Base-by-base conservation (phyloP, 306 rosid genomes). In the Cicer judaicum region DNA sequence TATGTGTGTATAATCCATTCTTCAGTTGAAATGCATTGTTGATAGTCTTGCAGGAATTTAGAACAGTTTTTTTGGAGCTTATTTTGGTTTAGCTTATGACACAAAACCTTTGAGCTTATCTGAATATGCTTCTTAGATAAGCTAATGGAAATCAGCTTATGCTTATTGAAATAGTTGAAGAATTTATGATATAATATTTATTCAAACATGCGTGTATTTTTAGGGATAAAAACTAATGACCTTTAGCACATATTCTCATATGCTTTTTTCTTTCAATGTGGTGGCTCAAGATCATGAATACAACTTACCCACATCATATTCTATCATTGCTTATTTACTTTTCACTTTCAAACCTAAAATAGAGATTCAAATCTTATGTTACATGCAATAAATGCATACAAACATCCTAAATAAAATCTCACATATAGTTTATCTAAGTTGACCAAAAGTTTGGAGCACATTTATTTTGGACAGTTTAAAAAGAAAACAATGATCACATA, bases 81-180 rank as follows among this genome's bases (percentile, higher is more conserved):
- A 29, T 62, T 39, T 62, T n/a, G 68, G 21, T 38, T 62, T 39
- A 62, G 68, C 68, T 65, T 43, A 65, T 65, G 54, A 10, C 54
- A 65, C 54, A 43, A 16, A 41, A 41, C 50, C 42, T 14, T 65
- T 64, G 29, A 64, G 36, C 49, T 49, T 49, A 49, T 49, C 12
- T n/a, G 55, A 64, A 41, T 64, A 18, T 7, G 47, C 11, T 62
- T n/a, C 47, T n/a, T 21, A 62, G 38, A 62, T 62, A 62, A 65
- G 54, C 40, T 43, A 19, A 65, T 18, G 53, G 14, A 65, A 65
- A 65, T 7, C 0, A 7, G 52, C 67, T 65, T 65, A 65, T 65
- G 8, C 52, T 40, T 64, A 64, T 10, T 64, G 50, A 64, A 63
- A 63, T 39, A 8, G 42, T 63, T 40, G 14, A 2, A 62, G 68